Evolutionary conservation across 2,329 filamentous ascomycete species (phyloP).

Genomic region (Xylaria sp.): DNA sequence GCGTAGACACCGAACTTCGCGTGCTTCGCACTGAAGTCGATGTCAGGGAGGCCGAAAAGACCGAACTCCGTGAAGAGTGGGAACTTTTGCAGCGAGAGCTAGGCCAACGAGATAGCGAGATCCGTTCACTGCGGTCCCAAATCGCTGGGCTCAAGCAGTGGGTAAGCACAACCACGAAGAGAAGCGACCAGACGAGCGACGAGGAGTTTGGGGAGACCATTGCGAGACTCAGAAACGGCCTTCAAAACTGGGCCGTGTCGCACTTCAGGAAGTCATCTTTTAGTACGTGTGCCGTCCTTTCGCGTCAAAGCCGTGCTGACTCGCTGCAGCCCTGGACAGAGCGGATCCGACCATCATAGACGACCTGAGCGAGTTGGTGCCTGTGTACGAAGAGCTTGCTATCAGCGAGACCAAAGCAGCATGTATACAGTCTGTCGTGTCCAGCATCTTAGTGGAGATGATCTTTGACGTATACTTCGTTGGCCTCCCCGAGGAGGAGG

Average conservation of each 20-base stretch:
- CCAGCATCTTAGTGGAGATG: constrained; percentile 67
- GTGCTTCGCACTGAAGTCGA: constrained; percentile 63
- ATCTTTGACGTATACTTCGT: constrained; percentile 73
- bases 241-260: constrained; percentile 80
- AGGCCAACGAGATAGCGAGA: constrained; percentile 65
- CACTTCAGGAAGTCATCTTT: constrained; percentile 74
- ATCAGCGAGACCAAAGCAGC: constrained; percentile 66
- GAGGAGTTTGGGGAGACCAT: constrained; percentile 73
- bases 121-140: constrained; percentile 66
- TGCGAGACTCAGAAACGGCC: constrained; percentile 70
- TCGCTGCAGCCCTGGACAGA: constrained; percentile 56
- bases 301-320: constrained; percentile 15
- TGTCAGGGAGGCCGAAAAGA: constrained; percentile 58
- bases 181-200: constrained; percentile 71
- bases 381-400: constrained; percentile 67
- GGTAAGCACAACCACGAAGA: constrained; percentile 73
- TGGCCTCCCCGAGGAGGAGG: constrained; percentile 67
- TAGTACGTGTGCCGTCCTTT: constrained; percentile 51
- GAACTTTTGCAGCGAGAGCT: constrained; percentile 60
- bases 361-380: constrained; percentile 57
- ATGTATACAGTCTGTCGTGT: constrained; percentile 71
- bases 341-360: constrained; percentile 55
- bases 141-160: constrained; percentile 76
- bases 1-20: constrained; percentile 64
- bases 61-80: constrained; percentile 63